Percentiles rank a stretch among this genome's conserved stretches.
phyloP scores from a whole-genome alignment of 495 filamentous ascomycete genomes.

The Sphaerosporella brunnea region DNA sequence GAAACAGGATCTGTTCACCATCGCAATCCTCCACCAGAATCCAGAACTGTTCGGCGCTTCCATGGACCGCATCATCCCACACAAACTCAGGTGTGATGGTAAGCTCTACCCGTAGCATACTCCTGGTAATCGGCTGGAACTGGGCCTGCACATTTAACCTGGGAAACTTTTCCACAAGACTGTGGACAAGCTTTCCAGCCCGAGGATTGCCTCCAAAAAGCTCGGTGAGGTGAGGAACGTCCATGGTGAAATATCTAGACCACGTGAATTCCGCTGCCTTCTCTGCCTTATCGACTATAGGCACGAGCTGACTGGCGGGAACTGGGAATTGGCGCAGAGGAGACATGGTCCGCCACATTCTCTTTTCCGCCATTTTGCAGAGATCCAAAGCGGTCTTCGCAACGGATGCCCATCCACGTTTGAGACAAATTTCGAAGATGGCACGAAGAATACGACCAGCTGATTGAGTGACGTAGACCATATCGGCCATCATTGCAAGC shows the following conservation, averaged over 20 bases:
- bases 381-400: constrained; percentile 83
- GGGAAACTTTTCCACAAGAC: constrained; percentile 79
- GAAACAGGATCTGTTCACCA: constrained; percentile 87
- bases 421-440: constrained; percentile 88
- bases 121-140: constrained; percentile 85
- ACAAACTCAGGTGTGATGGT: constrained; percentile 90
- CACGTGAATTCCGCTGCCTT: constrained; percentile 91
- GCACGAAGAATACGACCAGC: constrained; percentile 89
- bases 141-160: constrained; percentile 79
- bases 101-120: constrained; percentile 85
- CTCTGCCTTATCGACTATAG: constrained; percentile 74
- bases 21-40: constrained; percentile 94
- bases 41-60: constrained; percentile 82
- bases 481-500: constrained; percentile 88
- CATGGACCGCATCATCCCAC: constrained; percentile 85
- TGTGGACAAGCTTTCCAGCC: constrained; percentile 68
- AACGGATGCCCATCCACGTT: constrained; percentile 90
- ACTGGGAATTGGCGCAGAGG: constrained; percentile 77
- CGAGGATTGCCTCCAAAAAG: constrained; percentile 82
- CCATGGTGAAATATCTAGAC: constrained; percentile 83
- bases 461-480: constrained; percentile 97
- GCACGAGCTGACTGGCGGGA: constrained; percentile 47
- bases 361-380: constrained; percentile 98
- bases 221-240: constrained; percentile 93
- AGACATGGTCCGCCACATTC: constrained; percentile 99